phyloP scores from a whole-genome alignment of 495 filamentous ascomycete species.

The Penicillium arizonense region DNA sequence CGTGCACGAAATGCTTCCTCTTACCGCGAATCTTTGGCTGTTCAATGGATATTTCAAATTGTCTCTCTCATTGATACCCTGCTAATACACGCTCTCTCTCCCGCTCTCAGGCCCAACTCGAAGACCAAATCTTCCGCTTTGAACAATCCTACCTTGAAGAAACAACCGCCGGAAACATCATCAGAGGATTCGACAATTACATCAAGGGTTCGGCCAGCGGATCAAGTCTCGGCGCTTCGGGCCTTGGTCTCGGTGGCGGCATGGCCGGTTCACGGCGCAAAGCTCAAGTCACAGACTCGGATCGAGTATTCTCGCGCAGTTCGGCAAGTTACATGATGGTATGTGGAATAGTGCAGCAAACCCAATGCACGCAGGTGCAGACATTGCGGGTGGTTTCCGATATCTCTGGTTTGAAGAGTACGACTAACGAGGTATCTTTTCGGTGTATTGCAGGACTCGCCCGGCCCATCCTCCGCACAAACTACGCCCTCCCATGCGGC shows the following conservation, averaged over 20 bases:
- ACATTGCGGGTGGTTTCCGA: neutral
- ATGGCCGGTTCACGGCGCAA: slow-evolving; percentile 41
- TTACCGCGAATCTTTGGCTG: neutral
- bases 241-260: slow-evolving; percentile 43
- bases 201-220: slow-evolving; percentile 73
- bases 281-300: slow-evolving; percentile 44
- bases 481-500: slow-evolving; percentile 51
- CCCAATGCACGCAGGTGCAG: no score
- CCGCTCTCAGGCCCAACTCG: slow-evolving; percentile 53
- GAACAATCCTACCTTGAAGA: slow-evolving; percentile 90
- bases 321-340: slow-evolving; percentile 53
- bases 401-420: no score
- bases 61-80: neutral
- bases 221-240: slow-evolving; percentile 30
- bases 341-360: slow-evolving; percentile 8
- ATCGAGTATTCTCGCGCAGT: slow-evolving; percentile 52
- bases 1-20: no score
- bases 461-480: slow-evolving; percentile 45
- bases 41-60: neutral
- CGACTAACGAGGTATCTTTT: slow-evolving; percentile 2
- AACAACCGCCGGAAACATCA: slow-evolving; percentile 88
- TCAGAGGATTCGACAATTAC: slow-evolving; percentile 95
- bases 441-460: slow-evolving; percentile 38
- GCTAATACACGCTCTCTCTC: neutral
- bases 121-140: slow-evolving; percentile 80